Conservation (phyloP, 805 yeast species). For the Yarrowia deformans region DNA sequence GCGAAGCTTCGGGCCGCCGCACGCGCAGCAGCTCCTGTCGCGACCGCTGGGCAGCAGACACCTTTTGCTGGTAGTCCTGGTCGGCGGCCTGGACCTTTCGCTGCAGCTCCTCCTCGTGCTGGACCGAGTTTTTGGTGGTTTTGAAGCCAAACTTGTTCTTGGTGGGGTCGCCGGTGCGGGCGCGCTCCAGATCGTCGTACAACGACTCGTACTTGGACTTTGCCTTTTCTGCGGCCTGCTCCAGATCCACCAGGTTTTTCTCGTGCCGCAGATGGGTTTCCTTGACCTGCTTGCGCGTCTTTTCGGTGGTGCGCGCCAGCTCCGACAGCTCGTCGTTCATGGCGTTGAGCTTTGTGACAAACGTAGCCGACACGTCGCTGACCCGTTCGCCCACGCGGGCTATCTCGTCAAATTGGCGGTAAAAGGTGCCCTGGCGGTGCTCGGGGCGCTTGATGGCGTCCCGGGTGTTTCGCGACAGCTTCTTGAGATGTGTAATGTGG, state of each 20-base stretch:
- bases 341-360: constrained; percentile 76
- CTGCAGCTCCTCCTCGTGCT: constrained; percentile 87
- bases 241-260: constrained; percentile 83
- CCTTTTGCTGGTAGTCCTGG: constrained; percentile 81
- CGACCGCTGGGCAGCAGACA: constrained; percentile 71
- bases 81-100: constrained; percentile 85
- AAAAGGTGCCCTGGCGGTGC: constrained; percentile 70
- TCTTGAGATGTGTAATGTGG: constrained; percentile 73
- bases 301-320: constrained; percentile 70
- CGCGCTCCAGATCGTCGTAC: constrained; percentile 85
- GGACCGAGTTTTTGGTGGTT: constrained; percentile 76
- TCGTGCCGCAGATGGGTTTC: constrained; percentile 85
- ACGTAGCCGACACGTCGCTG: constrained; percentile 73
- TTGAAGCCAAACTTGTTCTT: constrained; percentile 82
- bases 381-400: constrained; percentile 80
- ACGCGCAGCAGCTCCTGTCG: constrained; percentile 74
- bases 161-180: constrained; percentile 80
- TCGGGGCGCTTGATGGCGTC: constrained; percentile 58
- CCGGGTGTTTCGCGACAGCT: constrained; percentile 66
- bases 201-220: constrained; percentile 75
- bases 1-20: constrained; percentile 79
- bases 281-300: constrained; percentile 76
- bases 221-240: constrained; percentile 86
- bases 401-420: constrained; percentile 68
- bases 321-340: constrained; percentile 87